Evolutionary conservation across 2,329 filamentous ascomycete species (phyloP), one percentile per base, ranked within the genome.

Genomic region (Talaromyces pinophilus): DNA sequence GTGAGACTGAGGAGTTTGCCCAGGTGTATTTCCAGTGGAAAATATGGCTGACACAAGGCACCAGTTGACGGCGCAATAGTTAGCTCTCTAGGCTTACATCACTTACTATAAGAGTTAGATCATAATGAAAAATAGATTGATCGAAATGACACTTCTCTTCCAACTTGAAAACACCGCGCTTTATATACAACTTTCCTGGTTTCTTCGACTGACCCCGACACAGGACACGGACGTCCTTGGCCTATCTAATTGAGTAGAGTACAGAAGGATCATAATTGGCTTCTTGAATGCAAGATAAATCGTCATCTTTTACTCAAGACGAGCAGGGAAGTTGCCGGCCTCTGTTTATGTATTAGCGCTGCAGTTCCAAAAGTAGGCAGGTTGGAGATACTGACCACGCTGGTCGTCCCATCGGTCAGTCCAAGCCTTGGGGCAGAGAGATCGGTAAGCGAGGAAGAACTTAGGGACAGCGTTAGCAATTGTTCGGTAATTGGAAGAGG

Each of bases 371-470:
- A 10, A 28, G 17, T n/a, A 60, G 50, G 17, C 10, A 19, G 54
- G 59, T 44, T 22, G 35, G 17, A 15, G 40, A 59, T 67, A 83
- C 90, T 79, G 85, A 96, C 92, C 92, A 83, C 95, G 91, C 86
- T 98, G 95, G 77, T 95, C 92, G 79, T 99, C 94, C 95, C 95
- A 99, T 83, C 95, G 88, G 82, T 90, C 83, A 79, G 91, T 90
- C 95, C 95, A 99, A 78, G 88, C 87, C 81, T 91, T 95, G 75
- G 96, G 95, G 90, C 96, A 99, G 72, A 99, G 89, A 73, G 95
- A 97, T 82, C 92, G 90, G 87, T 97, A 99, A 75, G 95, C 93
- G 77, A 96, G 88, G 86, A 89, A 92, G 87, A 99, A 99, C 94
- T 99, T 13, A 25, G 5, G 17, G 15, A 2, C 8, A 17, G 3